These are phyloP conservation scores for Lachnellula occidentalis DNA, from an alignment of 2,329 filamentous ascomycete species.

Conservation along the genomic window DNA sequence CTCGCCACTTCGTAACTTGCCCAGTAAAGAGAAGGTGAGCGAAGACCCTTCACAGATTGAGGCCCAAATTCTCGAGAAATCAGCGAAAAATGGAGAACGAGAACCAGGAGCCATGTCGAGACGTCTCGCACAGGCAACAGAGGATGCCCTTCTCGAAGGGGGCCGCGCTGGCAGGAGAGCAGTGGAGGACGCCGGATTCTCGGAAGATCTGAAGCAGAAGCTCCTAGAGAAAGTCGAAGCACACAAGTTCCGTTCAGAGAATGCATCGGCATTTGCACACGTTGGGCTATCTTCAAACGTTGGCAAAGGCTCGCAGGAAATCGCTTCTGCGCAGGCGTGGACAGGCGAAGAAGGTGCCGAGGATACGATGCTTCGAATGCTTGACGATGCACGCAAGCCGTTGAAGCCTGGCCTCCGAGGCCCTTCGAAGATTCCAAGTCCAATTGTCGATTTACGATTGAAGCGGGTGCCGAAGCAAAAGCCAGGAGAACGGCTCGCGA, in stretches of 20 bases:
- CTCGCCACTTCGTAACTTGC: constrained; percentile 22
- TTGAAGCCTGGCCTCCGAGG: constrained; percentile 47
- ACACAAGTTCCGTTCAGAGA: constrained; percentile 47
- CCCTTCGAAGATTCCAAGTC: constrained; percentile 37
- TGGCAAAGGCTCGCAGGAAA: constrained; percentile 61
- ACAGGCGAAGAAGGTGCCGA: constrained; percentile 67
- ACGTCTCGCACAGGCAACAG: constrained; percentile 56
- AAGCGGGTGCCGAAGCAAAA: constrained; percentile 36
- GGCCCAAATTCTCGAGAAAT: constrained; percentile 7
- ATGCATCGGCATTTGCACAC: constrained; percentile 44
- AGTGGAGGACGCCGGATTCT: constrained; percentile 58
- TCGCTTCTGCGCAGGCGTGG: constrained; percentile 69
- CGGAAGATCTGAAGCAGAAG: constrained; percentile 54
- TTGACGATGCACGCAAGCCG: constrained; percentile 72
- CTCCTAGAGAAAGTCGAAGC: constrained; percentile 52
- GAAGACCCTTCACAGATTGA: constrained; percentile 12
- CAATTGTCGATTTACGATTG: constrained; percentile 49
- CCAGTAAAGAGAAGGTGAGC: constrained; percentile 12
- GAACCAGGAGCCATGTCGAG: constrained; percentile 42
- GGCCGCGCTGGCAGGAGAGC: constrained; percentile 55
- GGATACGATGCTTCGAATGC: constrained; percentile 78
- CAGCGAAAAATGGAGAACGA: constrained; percentile 4
- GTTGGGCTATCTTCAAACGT: constrained; percentile 50
- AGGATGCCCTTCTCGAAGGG: constrained; percentile 54
- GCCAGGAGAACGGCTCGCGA: constrained; percentile 44